Base-by-base conservation (phyloP, 345 rosid genomes). In the Noccaea caerulescens region DNA sequence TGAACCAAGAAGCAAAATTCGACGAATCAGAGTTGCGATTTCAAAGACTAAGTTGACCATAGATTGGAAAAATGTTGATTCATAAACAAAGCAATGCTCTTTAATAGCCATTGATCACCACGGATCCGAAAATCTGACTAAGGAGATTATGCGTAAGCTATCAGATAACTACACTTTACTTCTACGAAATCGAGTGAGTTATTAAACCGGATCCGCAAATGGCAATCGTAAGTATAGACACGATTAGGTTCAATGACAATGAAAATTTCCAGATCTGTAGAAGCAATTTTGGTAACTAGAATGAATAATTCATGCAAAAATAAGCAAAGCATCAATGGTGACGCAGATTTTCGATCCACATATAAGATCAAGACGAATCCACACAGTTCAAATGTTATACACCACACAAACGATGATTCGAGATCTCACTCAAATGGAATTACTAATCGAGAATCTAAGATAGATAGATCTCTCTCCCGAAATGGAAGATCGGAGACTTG, bases 401-500 rank as follows among this genome's bases (percentile, higher is more conserved):
- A 66, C 1, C 30, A 52, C n/a, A 42, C 8, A 58, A 32, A 27
- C 42, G 60, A 53, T 45, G 67, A 66, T 5, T 12, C 45, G 20
- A 32, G 78, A 74, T 75, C 63, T 53, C 57, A 13, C 27, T 33
- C 12, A 10, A 49, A 63, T 37, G 18, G 36, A 34, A 43, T 39
- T 39, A 60, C 14, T 38, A 72, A 49, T 12, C 37, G 7, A n/a
- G 25, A 57, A 39, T 58, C 23, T 20, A 51, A 43, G 42, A 60
- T 37, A 4, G 30, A 27, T 27, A 55, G 74, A 75, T 76, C 79
- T 55, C 74, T 54, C 30, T 37, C 38, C 16, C 2, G n/a, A 55
- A 76, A 46, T 62, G 23, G 33, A 68, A 46, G 70, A 76, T 69
- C 79, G 45, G 53, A 43, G 59, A 62, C 56, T 12, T 66, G 2